Conservation (phyloP, 2,329 filamentous ascomycete species). For the Claviceps fusiformis region DNA sequence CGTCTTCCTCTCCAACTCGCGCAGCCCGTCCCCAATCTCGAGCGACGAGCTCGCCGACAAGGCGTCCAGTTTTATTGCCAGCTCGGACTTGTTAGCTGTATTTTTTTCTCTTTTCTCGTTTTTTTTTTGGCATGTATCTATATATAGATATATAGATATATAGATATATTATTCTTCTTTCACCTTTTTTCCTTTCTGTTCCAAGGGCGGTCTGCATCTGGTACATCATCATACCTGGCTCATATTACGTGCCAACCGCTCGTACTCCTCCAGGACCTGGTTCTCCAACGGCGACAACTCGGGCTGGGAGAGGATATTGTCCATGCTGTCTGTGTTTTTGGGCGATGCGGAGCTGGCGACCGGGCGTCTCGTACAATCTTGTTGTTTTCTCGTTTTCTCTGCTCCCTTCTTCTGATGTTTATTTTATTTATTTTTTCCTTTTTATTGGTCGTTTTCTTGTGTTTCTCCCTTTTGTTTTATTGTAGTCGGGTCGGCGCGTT, state of each 20-base stretch:
- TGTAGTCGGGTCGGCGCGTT: no score
- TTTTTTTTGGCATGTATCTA: background rate
- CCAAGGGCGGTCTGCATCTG: no score
- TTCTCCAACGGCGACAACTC: slow-evolving; percentile 74
- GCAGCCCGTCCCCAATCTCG: slow-evolving; percentile 72
- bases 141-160: no score
- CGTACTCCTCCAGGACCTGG: slow-evolving; percentile 89
- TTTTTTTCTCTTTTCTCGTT: background rate
- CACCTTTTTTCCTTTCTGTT: no score
- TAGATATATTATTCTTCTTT: background rate
- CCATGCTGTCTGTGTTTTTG: slow-evolving; percentile 6
- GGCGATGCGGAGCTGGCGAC: no score
- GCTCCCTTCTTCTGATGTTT: no score
- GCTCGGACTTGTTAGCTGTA: slow-evolving; percentile 23
- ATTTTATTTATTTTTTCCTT: no score
- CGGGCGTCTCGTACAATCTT: no score
- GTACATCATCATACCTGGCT: slow-evolving; percentile 50
- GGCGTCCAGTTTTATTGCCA: slow-evolving; percentile 45
- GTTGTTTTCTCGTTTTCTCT: no score
- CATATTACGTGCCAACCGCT: slow-evolving; percentile 75
- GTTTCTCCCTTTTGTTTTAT: no score
- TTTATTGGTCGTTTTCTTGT: no score
- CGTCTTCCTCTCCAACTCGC: slow-evolving; percentile 86
- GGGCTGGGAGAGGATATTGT: slow-evolving; percentile 26
- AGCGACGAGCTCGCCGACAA: slow-evolving; percentile 60